phyloP scores from a whole-genome alignment of 73 alveolate genomes.

The Uronychia binucleata region DNA sequence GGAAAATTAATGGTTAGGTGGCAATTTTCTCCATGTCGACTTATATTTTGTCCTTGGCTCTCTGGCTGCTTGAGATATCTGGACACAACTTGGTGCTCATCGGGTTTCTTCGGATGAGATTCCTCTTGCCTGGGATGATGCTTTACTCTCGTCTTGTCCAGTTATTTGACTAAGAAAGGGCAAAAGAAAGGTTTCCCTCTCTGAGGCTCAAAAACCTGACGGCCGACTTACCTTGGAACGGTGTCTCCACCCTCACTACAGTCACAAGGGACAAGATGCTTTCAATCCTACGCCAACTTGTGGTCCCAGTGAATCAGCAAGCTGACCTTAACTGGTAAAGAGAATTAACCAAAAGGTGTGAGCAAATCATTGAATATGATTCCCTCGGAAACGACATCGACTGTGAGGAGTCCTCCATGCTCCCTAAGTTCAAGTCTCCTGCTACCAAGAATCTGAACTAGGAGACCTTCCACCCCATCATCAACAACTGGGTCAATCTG shows the following conservation, averaged over 20 bases:
- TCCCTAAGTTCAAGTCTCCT: neutral
- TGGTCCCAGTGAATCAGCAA: neutral
- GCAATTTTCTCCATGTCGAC: neutral
- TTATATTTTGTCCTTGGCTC: neutral
- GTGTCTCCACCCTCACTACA: neutral
- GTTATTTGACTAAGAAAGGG: neutral
- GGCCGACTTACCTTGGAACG: neutral
- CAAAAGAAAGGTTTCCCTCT: no score
- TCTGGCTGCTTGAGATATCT: neutral
- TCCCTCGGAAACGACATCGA: neutral
- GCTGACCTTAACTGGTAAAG: neutral
- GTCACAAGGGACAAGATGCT: neutral
- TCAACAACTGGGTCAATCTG: neutral
- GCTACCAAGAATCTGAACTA: neutral
- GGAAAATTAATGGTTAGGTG: neutral
- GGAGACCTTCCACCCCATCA: neutral
- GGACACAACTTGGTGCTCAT: neutral
- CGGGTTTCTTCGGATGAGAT: neutral
- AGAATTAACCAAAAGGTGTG: neutral
- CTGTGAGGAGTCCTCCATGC: neutral
- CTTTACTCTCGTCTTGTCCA: neutral
- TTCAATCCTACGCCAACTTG: neutral
- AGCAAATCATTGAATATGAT: neutral
- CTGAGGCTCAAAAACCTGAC: neutral
- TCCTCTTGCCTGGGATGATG: neutral